A percentile compares a stretch with the other conserved stretches of the same genome.
Conservation (phyloP, 768 basidiomycete species). For the Lactifluus echinatus region DNA sequence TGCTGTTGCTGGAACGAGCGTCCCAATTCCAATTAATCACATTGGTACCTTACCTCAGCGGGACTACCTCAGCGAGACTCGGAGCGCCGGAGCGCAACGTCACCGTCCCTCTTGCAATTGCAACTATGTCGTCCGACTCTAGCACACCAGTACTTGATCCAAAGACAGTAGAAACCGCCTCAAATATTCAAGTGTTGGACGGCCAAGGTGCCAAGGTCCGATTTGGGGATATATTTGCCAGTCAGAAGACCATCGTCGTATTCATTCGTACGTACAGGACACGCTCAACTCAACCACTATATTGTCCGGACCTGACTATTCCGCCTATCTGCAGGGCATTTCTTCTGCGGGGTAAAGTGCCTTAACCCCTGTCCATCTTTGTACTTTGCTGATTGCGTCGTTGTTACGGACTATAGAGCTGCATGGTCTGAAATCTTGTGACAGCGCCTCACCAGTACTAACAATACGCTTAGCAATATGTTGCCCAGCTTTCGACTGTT, state of each 20-base stretch:
- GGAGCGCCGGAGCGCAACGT: too few species aligned
- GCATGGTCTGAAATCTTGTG: constrained; percentile 3
- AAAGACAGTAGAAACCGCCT: background rate
- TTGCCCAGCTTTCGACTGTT: constrained; percentile 13
- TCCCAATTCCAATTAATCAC: too few species aligned
- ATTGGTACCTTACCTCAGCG: too few species aligned
- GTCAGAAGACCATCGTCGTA: constrained; percentile 11
- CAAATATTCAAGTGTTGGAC: constrained; percentile 8
- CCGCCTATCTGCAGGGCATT: constrained; percentile 9
- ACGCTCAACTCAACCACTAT: background rate
- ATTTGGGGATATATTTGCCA: constrained; percentile 13
- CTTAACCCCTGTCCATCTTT: background rate
- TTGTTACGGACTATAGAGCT: background rate
- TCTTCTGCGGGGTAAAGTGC: constrained; percentile 15
- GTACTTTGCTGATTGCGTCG: background rate
- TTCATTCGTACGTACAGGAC: constrained; percentile 13
- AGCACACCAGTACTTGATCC: constrained; percentile 1
- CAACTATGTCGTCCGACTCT: constrained; percentile 9
- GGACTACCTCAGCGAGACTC: too few species aligned
- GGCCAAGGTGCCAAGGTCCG: constrained; percentile 4
- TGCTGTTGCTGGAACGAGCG: too few species aligned
- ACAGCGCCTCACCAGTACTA: background rate
- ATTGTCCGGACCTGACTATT: background rate
- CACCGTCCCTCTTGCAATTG: too few species aligned
- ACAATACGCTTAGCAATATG: constrained; percentile 14